phyloP scores from a whole-genome alignment of 768 basidiomycete genomes.

The Termitomyces sp. region DNA sequence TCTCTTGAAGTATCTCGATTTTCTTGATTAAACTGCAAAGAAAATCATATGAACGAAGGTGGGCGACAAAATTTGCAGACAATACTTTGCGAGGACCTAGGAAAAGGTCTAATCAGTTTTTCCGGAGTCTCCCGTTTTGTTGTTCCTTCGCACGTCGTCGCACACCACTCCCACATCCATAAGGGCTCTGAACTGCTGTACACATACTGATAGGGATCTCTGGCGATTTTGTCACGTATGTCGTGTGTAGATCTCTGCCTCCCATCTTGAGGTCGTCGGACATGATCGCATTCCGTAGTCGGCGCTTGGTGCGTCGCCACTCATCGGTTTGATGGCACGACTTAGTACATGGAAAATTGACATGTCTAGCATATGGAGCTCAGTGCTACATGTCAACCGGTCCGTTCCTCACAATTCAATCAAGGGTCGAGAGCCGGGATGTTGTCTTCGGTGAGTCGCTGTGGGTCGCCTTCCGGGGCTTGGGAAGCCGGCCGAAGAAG shows the following conservation, averaged over 20 bases:
- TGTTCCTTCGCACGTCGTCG: neutral
- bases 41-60: neutral
- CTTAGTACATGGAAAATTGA: neutral
- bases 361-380: neutral
- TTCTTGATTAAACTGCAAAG: neutral
- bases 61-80: neutral
- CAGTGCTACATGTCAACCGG: neutral
- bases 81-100: too few relatives aligned
- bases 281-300: neutral
- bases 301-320: neutral
- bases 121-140: neutral
- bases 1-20: neutral
- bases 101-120: neutral
- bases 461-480: constrained; percentile 2
- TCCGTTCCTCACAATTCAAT: neutral
- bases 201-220: neutral
- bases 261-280: neutral
- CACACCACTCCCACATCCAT: neutral
- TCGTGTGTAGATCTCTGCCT: neutral
- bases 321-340: neutral
- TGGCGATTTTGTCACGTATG: neutral
- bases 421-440: neutral
- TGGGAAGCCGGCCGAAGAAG: constrained; percentile 2
- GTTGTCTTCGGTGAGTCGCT: neutral
- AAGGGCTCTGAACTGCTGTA: neutral